Evolutionary conservation across 331 rosid genomes (phyloP).

Genomic region (Pyrus hybrid): DNA sequence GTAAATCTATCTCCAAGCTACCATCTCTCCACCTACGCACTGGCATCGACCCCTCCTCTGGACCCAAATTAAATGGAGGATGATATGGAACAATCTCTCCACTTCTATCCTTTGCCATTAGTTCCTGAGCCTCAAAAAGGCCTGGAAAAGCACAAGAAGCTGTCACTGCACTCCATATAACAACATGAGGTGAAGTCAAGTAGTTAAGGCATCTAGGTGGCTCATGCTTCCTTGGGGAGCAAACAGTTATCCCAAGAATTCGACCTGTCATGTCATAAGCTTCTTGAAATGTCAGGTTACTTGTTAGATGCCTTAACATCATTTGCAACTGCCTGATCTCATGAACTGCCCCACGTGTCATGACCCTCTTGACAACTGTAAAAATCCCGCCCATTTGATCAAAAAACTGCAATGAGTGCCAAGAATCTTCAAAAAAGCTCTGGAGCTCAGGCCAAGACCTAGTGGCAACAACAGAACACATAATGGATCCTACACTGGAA

Average conservation of each 20-base stretch:
- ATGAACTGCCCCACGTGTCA: constrained; percentile 78
- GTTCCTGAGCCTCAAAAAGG: constrained; percentile 97
- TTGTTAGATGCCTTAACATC: constrained; percentile 82
- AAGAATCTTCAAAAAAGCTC: constrained; percentile 84
- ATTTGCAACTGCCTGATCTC: constrained; percentile 90
- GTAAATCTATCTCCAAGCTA: constrained; percentile 95
- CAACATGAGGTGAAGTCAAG: constrained; percentile 96
- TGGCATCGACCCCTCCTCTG: constrained; percentile 74
- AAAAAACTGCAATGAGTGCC: constrained; percentile 83
- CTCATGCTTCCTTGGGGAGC: constrained; percentile 98
- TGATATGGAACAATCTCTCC: constrained; percentile 96
- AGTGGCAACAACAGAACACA: constrained; percentile 94
- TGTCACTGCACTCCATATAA: constrained; percentile 98
- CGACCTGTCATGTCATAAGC: constrained; percentile 98
- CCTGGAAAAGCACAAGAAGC: constrained; percentile 99
- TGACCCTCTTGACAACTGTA: constrained; percentile 76
- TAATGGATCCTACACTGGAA: constrained; percentile 95
- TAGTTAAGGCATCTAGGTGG: constrained; percentile 99
- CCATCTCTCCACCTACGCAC: constrained; percentile 97
- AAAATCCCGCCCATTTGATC: constrained; percentile 91
- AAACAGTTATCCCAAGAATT: constrained; percentile 91
- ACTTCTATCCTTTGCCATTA: constrained; percentile 96
- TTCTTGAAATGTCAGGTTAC: constrained; percentile 96
- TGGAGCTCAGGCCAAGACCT: constrained; percentile 97
- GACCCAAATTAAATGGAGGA: constrained; percentile 88